phyloP scores from a whole-genome alignment of 148 eudicot genomes.

The Fallopia convolvulus region DNA sequence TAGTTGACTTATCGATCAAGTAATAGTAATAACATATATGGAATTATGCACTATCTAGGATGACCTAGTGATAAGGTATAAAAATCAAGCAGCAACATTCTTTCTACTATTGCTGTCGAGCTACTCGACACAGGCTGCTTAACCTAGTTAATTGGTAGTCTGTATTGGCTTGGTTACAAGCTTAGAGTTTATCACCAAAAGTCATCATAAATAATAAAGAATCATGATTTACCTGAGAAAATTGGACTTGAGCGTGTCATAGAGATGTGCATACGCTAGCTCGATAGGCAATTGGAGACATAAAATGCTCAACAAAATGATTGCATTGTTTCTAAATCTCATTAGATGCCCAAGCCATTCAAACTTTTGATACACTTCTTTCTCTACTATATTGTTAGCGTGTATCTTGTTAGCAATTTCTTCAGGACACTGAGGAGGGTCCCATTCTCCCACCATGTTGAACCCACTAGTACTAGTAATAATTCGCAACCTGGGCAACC shows the following conservation, averaged over 20 bases:
- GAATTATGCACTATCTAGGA: too few relatives aligned
- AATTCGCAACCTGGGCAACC: constrained; percentile 54
- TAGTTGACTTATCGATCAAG: too few relatives aligned
- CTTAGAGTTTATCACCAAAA: too few relatives aligned
- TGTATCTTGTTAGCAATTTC: constrained; percentile 37
- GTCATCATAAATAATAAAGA: not conserved
- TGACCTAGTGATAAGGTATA: too few relatives aligned
- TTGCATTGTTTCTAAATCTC: constrained; percentile 77
- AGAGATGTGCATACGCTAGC: constrained; percentile 88
- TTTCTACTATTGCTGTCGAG: too few relatives aligned
- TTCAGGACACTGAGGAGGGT: constrained; percentile 39
- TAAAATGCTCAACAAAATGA: constrained; percentile 61
- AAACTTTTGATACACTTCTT: constrained; percentile 61
- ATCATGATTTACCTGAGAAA: constrained; percentile 44
- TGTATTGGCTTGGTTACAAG: too few relatives aligned
- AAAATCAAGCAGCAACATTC: too few relatives aligned
- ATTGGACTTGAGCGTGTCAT: constrained; percentile 57
- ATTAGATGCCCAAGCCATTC: constrained; percentile 74
- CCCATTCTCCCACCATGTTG: constrained; percentile 39
- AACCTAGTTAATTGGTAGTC: too few relatives aligned
- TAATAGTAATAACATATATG: too few relatives aligned
- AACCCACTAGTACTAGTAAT: constrained; percentile 45
- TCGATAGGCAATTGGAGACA: constrained; percentile 93
- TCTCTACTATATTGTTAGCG: constrained; percentile 42
- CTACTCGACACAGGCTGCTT: too few relatives aligned